Percentiles rank a stretch among this genome's conserved stretches.
Evolutionary conservation across 2,329 filamentous ascomycete genomes (phyloP).

Genomic region (Claviceps spartinae): DNA sequence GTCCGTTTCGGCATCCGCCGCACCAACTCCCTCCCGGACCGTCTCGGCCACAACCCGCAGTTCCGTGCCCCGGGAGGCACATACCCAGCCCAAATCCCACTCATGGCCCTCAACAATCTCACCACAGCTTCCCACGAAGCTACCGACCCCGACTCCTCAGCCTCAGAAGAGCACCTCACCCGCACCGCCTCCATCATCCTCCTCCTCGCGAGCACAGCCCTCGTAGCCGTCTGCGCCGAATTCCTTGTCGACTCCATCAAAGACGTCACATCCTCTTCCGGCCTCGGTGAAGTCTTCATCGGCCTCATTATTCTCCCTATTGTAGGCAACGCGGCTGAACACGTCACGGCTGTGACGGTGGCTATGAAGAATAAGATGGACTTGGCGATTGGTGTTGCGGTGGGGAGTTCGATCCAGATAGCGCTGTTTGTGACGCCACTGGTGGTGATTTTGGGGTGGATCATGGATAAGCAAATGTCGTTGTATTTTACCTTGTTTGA

Average conservation of each 20-base stretch:
- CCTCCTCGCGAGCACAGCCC: slow-evolving; percentile 47
- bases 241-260: slow-evolving; percentile 57
- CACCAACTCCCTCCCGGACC: slow-evolving; percentile 61
- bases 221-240: slow-evolving; percentile 57
- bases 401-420: slow-evolving; percentile 61
- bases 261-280: slow-evolving; percentile 41
- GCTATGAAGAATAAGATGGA: slow-evolving; percentile 68
- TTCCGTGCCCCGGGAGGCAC: slow-evolving; percentile 35
- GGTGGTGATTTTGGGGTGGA: slow-evolving; percentile 60
- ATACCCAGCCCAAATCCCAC: slow-evolving; percentile 33
- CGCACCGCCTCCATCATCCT: slow-evolving; percentile 45
- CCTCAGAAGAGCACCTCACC: slow-evolving; percentile 32
- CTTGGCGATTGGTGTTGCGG: slow-evolving; percentile 56
- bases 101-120: slow-evolving; percentile 20
- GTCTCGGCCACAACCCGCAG: slow-evolving; percentile 35
- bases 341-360: slow-evolving; percentile 57
- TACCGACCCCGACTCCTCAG: slow-evolving; percentile 15
- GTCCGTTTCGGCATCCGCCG: slow-evolving; percentile 54
- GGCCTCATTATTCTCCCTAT: slow-evolving; percentile 61
- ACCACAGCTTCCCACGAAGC: slow-evolving; percentile 15
- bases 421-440: slow-evolving; percentile 57
- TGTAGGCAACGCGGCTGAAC: slow-evolving; percentile 60
- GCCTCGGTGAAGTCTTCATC: slow-evolving; percentile 52
- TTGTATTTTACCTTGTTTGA: slow-evolving; percentile 83
- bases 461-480: slow-evolving; percentile 53